Conservation (phyloP, 192 early-diverging fungal genomes). For the Coemansia sp. region DNA sequence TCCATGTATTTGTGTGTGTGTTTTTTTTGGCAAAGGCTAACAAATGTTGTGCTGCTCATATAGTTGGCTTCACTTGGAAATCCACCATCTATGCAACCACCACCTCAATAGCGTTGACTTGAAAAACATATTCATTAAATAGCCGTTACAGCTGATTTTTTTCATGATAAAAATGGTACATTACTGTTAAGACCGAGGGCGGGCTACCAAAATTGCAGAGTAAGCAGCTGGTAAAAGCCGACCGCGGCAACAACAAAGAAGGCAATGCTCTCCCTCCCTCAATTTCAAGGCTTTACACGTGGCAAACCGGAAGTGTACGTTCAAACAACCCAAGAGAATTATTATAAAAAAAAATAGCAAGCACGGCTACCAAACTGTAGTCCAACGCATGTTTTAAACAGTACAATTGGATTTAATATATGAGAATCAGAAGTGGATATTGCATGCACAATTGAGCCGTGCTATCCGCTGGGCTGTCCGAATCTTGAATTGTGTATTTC, state of each 20-base stretch:
- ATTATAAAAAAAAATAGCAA: neutral
- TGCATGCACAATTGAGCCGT: neutral
- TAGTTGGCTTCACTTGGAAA: too few species aligned
- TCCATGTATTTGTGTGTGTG: neutral
- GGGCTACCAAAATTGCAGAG: neutral
- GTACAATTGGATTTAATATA: neutral
- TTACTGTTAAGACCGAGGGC: neutral
- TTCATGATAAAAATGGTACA: neutral
- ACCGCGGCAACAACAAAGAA: neutral
- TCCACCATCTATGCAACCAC: too few species aligned
- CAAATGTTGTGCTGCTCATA: neutral
- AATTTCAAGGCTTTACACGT: neutral
- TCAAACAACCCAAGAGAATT: neutral
- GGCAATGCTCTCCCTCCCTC: neutral
- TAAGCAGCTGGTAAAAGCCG: neutral
- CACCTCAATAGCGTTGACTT: too few species aligned
- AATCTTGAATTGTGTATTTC: neutral
- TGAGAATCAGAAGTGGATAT: conserved; percentile 6
- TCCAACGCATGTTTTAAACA: too few species aligned
- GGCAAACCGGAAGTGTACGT: neutral
- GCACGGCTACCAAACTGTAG: neutral
- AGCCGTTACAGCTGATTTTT: neutral
- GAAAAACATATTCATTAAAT: too few species aligned
- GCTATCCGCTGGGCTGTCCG: neutral
- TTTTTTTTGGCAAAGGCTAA: neutral